Percentiles rank a stretch among this genome's conserved stretches.
Conservation (phyloP, 805 yeast species). For the Yarrowia divulgata region DNA sequence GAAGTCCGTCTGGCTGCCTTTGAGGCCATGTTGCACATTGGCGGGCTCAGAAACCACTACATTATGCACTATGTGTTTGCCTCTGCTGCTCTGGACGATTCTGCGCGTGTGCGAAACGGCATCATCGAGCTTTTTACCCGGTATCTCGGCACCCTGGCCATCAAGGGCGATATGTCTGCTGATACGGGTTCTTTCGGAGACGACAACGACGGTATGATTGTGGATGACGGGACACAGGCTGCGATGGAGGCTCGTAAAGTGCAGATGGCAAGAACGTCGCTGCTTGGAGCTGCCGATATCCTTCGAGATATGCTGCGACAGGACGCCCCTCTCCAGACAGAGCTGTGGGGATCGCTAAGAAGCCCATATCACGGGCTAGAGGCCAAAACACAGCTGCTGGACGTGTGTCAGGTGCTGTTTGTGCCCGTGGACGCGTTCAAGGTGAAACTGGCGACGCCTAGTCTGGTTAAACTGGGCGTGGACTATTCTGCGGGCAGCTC, state of each 20-base stretch:
- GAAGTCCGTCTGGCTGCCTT: constrained; percentile 73
- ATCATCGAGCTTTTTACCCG: constrained; percentile 58
- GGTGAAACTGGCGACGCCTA: constrained; percentile 72
- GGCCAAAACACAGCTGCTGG: constrained; percentile 68
- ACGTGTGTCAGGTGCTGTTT: constrained; percentile 69
- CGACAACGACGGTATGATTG: constrained; percentile 58
- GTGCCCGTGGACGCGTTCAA: constrained; percentile 64
- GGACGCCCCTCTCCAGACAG: constrained; percentile 60
- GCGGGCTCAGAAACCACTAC: constrained; percentile 73
- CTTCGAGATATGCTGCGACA: constrained; percentile 64
- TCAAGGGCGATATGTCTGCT: constrained; percentile 57
- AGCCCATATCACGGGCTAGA: constrained; percentile 65
- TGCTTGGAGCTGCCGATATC: constrained; percentile 70
- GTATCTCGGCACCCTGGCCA: constrained; percentile 70
- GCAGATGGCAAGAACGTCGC: constrained; percentile 66
- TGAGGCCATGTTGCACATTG: constrained; percentile 70
- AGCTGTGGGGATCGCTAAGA: constrained; percentile 70
- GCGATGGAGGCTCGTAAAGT: constrained; percentile 63
- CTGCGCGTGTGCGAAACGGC: constrained; percentile 59
- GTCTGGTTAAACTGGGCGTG: constrained; percentile 61
- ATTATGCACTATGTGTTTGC: constrained; percentile 69
- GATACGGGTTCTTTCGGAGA: constrained; percentile 43
- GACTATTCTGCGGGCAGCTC: neutral
- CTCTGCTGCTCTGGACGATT: constrained; percentile 62
- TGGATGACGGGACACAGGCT: constrained; percentile 59